Base-by-base conservation (phyloP, 2,329 filamentous ascomycete species). In the Stagonosporopsis rhizophila region DNA sequence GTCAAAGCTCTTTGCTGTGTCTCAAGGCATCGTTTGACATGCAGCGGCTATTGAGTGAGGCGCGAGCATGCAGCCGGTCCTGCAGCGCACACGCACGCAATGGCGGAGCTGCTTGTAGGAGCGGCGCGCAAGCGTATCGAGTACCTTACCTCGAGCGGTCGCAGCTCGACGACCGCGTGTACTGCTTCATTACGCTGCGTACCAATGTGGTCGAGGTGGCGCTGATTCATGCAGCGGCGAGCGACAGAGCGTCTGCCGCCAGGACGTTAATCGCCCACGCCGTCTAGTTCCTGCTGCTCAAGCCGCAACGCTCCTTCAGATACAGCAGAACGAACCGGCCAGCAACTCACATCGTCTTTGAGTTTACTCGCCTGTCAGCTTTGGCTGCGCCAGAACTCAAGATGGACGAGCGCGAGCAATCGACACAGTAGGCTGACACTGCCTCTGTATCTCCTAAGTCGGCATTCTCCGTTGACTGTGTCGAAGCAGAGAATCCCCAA, bases 181-280 rank as follows among this genome's bases (percentile, higher is more conserved):
- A 99, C 75, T 85, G 94, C 54, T 30, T 99, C 61, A 88, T 98
- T 66, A 86, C 87, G 48, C 83, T 99, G 49, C 81, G 85, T 42
- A 99, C 99, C 77, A 84, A 93, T n/a, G n/a, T n/a, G 75, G 85
- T 99, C 14, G 94, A 99, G 81, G 94, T 88, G 6, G 98, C 3
- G 17, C 80, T 99, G 44, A 95, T 98, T 52, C 93, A 98, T 74
- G 95, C 99, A 78, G 86, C 91, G 1, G 89, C 96, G 60, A 96
- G 95, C 7, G 95, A 98, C 83, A 93, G 94, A 62, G 96, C n/a
- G n/a, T n/a, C n/a, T n/a, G n/a, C n/a, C n/a, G n/a, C n/a, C n/a
- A n/a, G n/a, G n/a, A n/a, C n/a, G n/a, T n/a, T n/a, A n/a, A n/a
- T 96, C 86, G 94, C 94, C 48, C 95, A 98, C 80, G 93, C 92